Base-by-base conservation (phyloP, 805 yeast genomes). In the Kluyveromyces lactis region DNA sequence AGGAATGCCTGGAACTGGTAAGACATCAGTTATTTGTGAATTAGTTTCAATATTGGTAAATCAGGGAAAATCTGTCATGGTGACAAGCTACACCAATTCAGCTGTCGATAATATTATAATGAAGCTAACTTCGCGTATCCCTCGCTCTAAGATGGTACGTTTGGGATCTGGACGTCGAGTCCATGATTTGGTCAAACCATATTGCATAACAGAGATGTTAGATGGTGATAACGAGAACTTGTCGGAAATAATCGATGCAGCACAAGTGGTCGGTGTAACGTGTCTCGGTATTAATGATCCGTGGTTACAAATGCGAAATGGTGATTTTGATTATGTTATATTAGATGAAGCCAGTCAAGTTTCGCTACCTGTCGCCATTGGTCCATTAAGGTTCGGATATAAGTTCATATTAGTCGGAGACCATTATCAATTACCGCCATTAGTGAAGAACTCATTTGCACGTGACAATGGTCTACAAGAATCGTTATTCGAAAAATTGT, bases 1-100 rank as follows among this genome's bases (percentile, higher is more conserved):
- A 43, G 98, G 98, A 0, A 92, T 92, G 98, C 98, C 98, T 0
- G 98, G 98, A 3, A 92, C 97, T 0, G 98, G 96, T 8, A 86
- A 86, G 53, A 86, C 96, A 1, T 86, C 97, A 0, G 83, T 89
- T 0, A 87, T 92, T 39, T 82, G 94, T 0, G 78, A 80, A 33
- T 52, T 92, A 13, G 80, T 89, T 31, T 69, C 72, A 42, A 64
- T 73, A 30, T 56, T 92, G 21, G 81, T 51, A 2, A 60, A 63
- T 1, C 69, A 71, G 34, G 77, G 75, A 1, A 83, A 83, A 53
- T 68, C 82, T 1, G 81, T 92, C 1, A 64, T 92, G 18, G 61
- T 92, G 35, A 76, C 96, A 0, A 83, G 95, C 0, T 87, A 85
- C 53, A 92, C 98, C 0, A 94, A 92, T 56, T 84, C 97, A 0